These are phyloP conservation scores for Coriolopsis trogii DNA, from an alignment of 1,284 basidiomycete species.

Conservation along the genomic window DNA sequence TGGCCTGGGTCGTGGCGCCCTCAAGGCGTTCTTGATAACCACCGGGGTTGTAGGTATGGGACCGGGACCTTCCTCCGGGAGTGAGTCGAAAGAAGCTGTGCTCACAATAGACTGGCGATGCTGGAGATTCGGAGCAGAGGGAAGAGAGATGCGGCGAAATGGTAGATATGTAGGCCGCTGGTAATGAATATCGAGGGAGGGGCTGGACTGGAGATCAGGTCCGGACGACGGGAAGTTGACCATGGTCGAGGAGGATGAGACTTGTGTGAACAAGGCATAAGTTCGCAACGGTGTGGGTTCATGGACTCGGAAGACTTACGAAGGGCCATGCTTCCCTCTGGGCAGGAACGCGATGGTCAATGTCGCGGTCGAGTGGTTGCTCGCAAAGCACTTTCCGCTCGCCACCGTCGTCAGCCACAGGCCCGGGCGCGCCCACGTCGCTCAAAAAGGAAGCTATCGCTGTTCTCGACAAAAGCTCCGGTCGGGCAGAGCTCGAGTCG, in stretches of 20 bases:
- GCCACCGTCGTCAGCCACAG: constrained; percentile 27
- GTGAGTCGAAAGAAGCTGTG: constrained; percentile 68
- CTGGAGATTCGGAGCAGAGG: constrained; percentile 55
- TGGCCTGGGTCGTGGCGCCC: constrained; percentile 25
- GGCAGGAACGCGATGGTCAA: constrained; percentile 3
- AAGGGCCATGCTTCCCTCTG: constrained; percentile 13
- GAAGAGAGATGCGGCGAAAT: constrained; percentile 78
- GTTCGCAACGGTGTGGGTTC: not conserved
- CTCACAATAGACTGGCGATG: constrained; percentile 69
- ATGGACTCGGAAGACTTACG: constrained; percentile 9
- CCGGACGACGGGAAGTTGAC: constrained; percentile 36
- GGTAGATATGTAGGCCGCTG: constrained; percentile 53
- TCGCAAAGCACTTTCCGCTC: constrained; percentile 7
- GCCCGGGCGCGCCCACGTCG: constrained; percentile 6
- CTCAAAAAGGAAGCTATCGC: constrained; percentile 12
- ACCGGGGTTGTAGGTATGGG: constrained; percentile 25
- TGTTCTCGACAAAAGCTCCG: not conserved
- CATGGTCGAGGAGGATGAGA: constrained; percentile 28
- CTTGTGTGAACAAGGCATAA: constrained; percentile 8
- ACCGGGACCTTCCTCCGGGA: constrained; percentile 49
- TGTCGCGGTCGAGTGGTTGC: constrained; percentile 7
- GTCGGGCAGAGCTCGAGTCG: not conserved
- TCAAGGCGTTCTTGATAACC: constrained; percentile 27
- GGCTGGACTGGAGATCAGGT: constrained; percentile 20
- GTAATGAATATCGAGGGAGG: constrained; percentile 25